Base-by-base conservation (phyloP, 2,329 filamentous ascomycete species). In the Acrocalymma vagum region DNA sequence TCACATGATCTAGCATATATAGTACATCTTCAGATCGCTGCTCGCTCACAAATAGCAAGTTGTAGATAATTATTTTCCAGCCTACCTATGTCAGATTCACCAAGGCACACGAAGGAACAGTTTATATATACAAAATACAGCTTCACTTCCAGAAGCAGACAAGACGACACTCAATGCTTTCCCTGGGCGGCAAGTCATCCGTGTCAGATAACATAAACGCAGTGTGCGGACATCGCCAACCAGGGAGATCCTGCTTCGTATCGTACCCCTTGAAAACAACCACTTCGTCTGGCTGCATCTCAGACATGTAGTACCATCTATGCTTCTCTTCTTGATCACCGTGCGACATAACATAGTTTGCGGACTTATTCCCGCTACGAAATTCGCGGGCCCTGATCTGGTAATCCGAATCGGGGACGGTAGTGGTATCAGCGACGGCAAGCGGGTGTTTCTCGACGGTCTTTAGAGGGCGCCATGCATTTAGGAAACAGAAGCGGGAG, bases 401-500 rank as follows among this genome's bases (percentile, higher is more conserved):
- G 14, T 53, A 52, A 10, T 65, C 53, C 0, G 33, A 10, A 14
- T 59, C 55, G 2, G 40, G 48, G 20, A 53, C 51, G 11, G 31
- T 62, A 8, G 18, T 29, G 6, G 53, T 54, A 7, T 49, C 53
- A 11, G 55, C 60, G 0, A 67, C 48, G 16, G 55, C 56, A 2
- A 67, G 48, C 3, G 63, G 62, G 18, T 65, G 60, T 27, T 34
- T 53, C 10, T 28, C 30, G 10, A 66, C 45, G 0, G 40, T 53
- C 17, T 47, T 51, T 3, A 64, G 42, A 7, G 63, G 63, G 0
- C 63, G 57, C 63, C 63, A 67, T 17, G 55, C 54, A 36, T 62
- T 62, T 15, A 66, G 48, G 38, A 65, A 60, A 21, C 55, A 52
- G 31, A 50, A 61, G 13, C 63, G 60, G 6, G 31, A 30, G 17